Percentiles rank a stretch among this genome's conserved stretches.
phyloP scores from a whole-genome alignment of 805 yeast species.

The Sugiyamaella valdiviana region DNA sequence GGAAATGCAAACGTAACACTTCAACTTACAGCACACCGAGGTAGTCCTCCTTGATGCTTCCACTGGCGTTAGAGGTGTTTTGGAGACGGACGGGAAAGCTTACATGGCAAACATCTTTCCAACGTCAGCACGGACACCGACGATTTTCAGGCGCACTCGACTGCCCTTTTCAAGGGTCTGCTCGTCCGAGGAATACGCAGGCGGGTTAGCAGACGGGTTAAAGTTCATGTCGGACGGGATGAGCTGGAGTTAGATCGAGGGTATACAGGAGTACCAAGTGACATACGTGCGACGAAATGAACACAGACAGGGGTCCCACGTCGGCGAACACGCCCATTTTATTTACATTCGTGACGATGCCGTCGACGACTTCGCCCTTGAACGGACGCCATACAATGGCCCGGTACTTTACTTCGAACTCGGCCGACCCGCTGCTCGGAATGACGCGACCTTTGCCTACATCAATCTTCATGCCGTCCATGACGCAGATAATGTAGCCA shows the following conservation, averaged over 20 bases:
- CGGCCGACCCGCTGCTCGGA: constrained; percentile 91
- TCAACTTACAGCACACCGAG: constrained; percentile 67
- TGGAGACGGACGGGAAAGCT: constrained; percentile 10
- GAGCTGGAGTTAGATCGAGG: constrained; percentile 31
- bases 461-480: constrained; percentile 90
- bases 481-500: constrained; percentile 93
- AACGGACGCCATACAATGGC: constrained; percentile 98
- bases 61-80: constrained; percentile 34
- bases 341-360: constrained; percentile 87
- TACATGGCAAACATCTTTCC: constrained; percentile 90
- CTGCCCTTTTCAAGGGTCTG: constrained; percentile 93
- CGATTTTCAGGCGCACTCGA: constrained; percentile 87
- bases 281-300: constrained; percentile 74
- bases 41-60: constrained; percentile 95
- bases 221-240: constrained; percentile 91
- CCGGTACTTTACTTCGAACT: constrained; percentile 89
- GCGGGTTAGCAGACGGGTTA: constrained; percentile 94
- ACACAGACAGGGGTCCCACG: constrained; percentile 93
- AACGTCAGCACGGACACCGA: constrained; percentile 96
- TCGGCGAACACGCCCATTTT: constrained; percentile 96
- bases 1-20: background rate
- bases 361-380: constrained; percentile 98
- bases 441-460: constrained; percentile 90
- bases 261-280: too few species aligned
- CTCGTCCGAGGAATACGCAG: constrained; percentile 94